Conservation (phyloP, 768 basidiomycete genomes). For the Lentinula raphanica region DNA sequence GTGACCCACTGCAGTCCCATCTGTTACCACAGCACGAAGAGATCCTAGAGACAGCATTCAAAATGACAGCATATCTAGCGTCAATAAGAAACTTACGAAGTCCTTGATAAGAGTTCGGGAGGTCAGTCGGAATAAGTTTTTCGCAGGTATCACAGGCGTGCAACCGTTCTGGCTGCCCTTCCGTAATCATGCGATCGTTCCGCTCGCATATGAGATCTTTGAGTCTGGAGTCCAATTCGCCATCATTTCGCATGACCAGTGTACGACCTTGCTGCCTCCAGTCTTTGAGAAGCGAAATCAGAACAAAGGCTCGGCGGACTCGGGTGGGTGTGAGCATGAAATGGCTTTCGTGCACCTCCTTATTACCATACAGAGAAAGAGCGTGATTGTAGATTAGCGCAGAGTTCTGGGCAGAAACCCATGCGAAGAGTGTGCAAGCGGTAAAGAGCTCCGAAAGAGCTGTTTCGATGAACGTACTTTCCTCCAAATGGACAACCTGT, state of each 20-base stretch:
- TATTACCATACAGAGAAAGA: not conserved
- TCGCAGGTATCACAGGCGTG: not conserved
- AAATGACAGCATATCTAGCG: not conserved
- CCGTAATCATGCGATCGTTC: not conserved
- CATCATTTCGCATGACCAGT: not conserved
- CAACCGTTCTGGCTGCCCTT: not conserved
- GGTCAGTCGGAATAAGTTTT: not conserved
- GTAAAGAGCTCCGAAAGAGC: not conserved
- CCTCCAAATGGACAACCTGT: not conserved
- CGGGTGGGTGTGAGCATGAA: not conserved
- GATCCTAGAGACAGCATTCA: not conserved
- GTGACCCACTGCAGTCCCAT: slow-evolving; percentile 22
- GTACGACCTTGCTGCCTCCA: not conserved
- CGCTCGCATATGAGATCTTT: not conserved
- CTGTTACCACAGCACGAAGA: not conserved
- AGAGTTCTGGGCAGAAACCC: not conserved
- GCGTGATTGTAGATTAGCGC: not conserved
- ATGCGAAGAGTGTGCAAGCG: not conserved
- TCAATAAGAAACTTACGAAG: not conserved
- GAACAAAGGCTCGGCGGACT: not conserved
- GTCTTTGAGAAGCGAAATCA: not conserved
- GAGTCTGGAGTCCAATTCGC: not conserved
- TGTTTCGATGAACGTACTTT: not conserved
- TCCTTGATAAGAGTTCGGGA: not conserved
- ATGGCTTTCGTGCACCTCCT: not conserved